Evolutionary conservation across 805 yeast genomes (phyloP).

Genomic region (Metschnikowia continentalis): DNA sequence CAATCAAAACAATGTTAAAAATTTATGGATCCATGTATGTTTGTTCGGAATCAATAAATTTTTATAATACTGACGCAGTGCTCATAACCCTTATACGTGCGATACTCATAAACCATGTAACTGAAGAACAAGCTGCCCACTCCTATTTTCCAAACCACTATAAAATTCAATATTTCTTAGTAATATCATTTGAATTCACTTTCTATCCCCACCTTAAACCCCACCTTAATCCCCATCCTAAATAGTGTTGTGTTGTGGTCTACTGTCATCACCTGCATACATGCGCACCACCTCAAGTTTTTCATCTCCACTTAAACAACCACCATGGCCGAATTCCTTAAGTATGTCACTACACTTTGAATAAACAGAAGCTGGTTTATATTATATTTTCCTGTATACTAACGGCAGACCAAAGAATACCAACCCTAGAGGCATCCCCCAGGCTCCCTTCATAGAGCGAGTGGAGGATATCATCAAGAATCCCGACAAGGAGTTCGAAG

Average conservation of each 20-base stretch:
- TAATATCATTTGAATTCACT: accelerated
- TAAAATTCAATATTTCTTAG: accelerated
- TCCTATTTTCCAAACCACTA: too few species aligned
- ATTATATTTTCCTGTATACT: not conserved
- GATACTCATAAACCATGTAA: too few species aligned
- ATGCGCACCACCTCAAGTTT: not conserved
- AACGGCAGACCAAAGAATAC: constrained; percentile 48
- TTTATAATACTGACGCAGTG: too few species aligned
- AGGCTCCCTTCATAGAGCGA: constrained; percentile 87
- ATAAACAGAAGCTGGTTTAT: too few species aligned
- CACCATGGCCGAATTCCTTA: constrained; percentile 29
- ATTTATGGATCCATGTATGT: too few species aligned
- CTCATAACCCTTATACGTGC: too few species aligned
- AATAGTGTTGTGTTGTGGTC: too few species aligned
- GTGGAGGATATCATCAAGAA: constrained; percentile 71
- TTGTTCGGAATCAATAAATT: too few species aligned
- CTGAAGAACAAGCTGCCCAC: too few species aligned
- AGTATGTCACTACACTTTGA: constrained; percentile 20
- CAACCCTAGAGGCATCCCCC: constrained; percentile 94
- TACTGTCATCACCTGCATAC: not conserved
- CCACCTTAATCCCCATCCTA: too few species aligned
- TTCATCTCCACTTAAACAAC: not conserved
- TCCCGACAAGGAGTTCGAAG: constrained; percentile 61
- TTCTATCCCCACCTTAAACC: too few species aligned
- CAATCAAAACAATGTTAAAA: too few species aligned